Base-by-base conservation (phyloP, 371 early-diverging fungal genomes). In the Mortierella sp. region DNA sequence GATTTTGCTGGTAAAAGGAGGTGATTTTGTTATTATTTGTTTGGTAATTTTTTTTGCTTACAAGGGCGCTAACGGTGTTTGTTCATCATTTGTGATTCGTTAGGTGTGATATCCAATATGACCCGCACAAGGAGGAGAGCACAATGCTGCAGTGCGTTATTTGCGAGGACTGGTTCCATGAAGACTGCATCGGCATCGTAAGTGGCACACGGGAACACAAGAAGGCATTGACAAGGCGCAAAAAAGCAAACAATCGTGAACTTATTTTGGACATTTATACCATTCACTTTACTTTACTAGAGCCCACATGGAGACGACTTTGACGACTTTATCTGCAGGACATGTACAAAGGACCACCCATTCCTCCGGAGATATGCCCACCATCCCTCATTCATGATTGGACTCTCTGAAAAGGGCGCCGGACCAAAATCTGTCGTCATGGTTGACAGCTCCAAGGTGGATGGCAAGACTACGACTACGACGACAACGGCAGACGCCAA, bases 111-210 rank as follows among this genome's bases (percentile, higher is more conserved):
- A 72, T 85, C 47, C 73, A 76, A 10, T 97, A 97, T 79, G 91
- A 95, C 67, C 93, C 95, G 6, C 89, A 89, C 39, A 88, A 78
- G 66, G 96, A 96, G 75, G 89, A 91, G 29, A 90, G 86, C 22
- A 87, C 87, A 65, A 97, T 97, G 98, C 86, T 92, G 41, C 95
- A 96, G 88, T 97, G 98, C 74, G 81, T 92, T 44, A 71, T 91
- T 0, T 97, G 98, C 82, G 93, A 95, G 77, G 96, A 95, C 79
- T 95, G 95, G 97, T 94, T 92, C 80, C 96, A 97, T 86, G 93
- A 94, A 40, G 78, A 85, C 0, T 97, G 97, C 79, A 95, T 97
- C 72, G 92, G 93, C 43, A 80, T 91, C 41, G 92, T 91, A 86
- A 83, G 81, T 48, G 13, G n/a, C n/a, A n/a, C n/a, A n/a, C n/a